These are phyloP conservation scores for Aquilaria sinensis DNA, from an alignment of 345 rosid genomes.

Conservation along the genomic window DNA sequence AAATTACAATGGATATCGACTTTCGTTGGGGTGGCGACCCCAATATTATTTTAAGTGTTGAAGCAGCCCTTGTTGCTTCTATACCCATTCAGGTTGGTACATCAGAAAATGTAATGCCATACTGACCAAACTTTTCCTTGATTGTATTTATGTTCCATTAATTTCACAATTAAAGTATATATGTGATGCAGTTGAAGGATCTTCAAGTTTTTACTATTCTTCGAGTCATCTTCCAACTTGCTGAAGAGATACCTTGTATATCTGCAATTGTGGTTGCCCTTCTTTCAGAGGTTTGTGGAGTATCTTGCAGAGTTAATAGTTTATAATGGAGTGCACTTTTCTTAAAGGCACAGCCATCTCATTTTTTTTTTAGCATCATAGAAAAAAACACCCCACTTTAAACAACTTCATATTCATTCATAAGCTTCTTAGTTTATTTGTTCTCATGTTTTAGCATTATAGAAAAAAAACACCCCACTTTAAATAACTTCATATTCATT, in stretches of 20 bases:
- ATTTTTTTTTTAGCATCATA: no score
- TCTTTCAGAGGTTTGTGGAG: conserved; percentile 67
- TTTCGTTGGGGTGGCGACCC: conserved; percentile 99
- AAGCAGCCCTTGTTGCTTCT: conserved; percentile 94
- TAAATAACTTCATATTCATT: neutral
- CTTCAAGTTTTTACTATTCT: conserved; percentile 92
- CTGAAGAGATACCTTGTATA: conserved; percentile 97
- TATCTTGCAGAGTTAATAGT: neutral
- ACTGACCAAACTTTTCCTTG: neutral
- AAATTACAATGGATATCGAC: conserved; percentile 93
- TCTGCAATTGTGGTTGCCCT: conserved; percentile 97
- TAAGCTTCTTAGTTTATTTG: no score
- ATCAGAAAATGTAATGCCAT: conserved; percentile 6
- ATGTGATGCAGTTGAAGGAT: conserved; percentile 74
- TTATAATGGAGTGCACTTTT: no score
- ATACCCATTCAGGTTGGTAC: conserved; percentile 89
- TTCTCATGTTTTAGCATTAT: no score
- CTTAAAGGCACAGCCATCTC: no score
- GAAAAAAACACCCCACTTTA: neutral
- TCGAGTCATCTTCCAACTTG: conserved; percentile 96
- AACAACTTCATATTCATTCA: neutral
- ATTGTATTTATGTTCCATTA: neutral
- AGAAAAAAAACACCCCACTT: neutral
- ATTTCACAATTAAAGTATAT: conserved; percentile 11
- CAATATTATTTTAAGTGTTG: conserved; percentile 84